Conservation (phyloP, 768 basidiomycete genomes). For the Agaricus sinodeliciosus region DNA sequence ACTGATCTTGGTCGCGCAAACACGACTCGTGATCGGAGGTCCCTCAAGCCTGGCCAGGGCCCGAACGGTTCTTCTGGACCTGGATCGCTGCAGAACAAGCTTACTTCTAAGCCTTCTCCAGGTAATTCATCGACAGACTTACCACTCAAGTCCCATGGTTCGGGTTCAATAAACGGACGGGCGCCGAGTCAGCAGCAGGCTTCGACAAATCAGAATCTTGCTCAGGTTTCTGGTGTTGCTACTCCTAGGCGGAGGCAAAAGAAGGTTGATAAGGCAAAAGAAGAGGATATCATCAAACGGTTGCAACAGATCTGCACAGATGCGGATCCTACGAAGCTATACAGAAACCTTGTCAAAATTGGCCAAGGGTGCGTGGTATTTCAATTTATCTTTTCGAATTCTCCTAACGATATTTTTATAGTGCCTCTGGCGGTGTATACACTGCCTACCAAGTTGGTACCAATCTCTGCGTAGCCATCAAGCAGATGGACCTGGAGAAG, state of each 20-base stretch:
- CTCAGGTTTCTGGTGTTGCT: conserved; percentile 66
- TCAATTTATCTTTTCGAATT: conserved; percentile 3
- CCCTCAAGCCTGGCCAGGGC: conserved; percentile 26
- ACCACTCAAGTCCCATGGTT: conserved; percentile 34
- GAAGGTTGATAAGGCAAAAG: conserved; percentile 74
- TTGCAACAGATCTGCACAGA: conserved; percentile 94
- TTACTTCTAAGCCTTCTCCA: conserved; percentile 44
- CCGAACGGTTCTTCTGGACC: conserved; percentile 16
- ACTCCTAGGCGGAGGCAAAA: conserved; percentile 85
- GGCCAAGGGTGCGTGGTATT: conserved; percentile 79
- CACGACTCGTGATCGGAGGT: conserved; percentile 59
- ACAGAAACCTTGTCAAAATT: conserved; percentile 91
- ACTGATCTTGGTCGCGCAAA: conserved; percentile 58
- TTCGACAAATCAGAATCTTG: conserved; percentile 57
- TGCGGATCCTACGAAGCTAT: conserved; percentile 92
- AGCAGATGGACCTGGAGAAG: conserved; percentile 99
- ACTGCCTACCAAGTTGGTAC: conserved; percentile 97
- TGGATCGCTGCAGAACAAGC: conserved; percentile 24
- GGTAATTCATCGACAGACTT: conserved; percentile 56
- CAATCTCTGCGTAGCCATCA: conserved; percentile 93
- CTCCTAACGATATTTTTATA: conserved; percentile 22
- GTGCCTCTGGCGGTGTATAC: conserved; percentile 96
- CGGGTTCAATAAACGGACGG: conserved; percentile 13
- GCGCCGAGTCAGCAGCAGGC: conserved; percentile 49
- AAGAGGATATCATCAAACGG: conserved; percentile 87